Evolutionary conservation across 192 early-diverging fungal species (phyloP), one percentile per base, ranked within the genome.

Genomic region (Entomortierella lignicola): DNA sequence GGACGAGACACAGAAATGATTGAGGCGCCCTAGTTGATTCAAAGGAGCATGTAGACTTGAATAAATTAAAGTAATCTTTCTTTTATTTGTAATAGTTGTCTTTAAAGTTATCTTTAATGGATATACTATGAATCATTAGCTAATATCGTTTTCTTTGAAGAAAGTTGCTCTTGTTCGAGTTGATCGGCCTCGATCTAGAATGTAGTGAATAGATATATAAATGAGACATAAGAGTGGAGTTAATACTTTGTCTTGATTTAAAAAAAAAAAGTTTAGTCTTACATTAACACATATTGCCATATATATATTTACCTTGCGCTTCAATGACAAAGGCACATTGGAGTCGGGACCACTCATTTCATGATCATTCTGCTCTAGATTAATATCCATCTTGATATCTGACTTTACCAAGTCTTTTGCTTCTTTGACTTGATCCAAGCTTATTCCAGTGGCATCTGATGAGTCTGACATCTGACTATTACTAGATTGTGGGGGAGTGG

Each of bases 121-220:
- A 10, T 37, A 37, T 4, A 37, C 34, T 47, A 47, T 5, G 44
- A 47, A 47, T 71, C 60, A 15, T 56, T 17, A 1, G 57, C 60
- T n/a, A 77, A 60, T 31, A 77, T 63, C 4, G 66, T 60, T 29
- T 64, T 77, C 51, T 77, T 77, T 13, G 66, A 26, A 8, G 60
- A 60, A 15, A 41, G 0, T 21, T 69, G 61, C 11, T 69, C 50
- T 17, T 64, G 29, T 26, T 69, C 60, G 32, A 60, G 60, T 25
- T 54, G 37, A 15, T 77, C 74, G n/a, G 41, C 25, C 26, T 69
- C 66, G 29, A 77, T 53, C 74, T 77, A 69, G 20, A 47, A 23
- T 25, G 37, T 13, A n/a, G n/a, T n/a, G n/a, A n/a, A n/a, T n/a
- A n/a, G n/a, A n/a, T n/a, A n/a, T n/a, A 8, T 0, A 59, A 0